These are phyloP conservation scores for Polyporus tsugae DNA, from an alignment of 1,284 basidiomycete genomes.

Conservation along the genomic window DNA sequence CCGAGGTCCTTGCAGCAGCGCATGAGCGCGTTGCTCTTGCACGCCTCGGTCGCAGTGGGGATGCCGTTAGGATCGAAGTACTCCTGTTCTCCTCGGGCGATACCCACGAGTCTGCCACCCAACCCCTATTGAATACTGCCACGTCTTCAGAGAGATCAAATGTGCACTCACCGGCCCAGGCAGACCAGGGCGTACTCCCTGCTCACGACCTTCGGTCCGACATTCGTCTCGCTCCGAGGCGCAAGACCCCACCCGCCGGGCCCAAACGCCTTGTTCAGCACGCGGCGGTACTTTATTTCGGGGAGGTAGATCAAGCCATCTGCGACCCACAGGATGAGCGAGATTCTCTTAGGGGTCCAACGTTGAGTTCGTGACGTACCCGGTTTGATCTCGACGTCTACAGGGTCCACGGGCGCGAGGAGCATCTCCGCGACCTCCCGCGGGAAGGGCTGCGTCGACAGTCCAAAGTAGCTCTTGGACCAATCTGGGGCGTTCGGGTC, in stretches of 20 bases:
- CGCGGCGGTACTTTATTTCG: constrained; percentile 97
- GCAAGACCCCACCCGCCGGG: constrained; percentile 98
- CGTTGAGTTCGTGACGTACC: constrained; percentile 55
- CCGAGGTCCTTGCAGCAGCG: constrained; percentile 98
- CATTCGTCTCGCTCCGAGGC: constrained; percentile 91
- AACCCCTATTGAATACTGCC: not conserved
- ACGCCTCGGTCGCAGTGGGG: constrained; percentile 93
- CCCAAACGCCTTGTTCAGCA: constrained; percentile 94
- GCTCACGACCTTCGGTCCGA: constrained; percentile 89
- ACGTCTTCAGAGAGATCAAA: not conserved
- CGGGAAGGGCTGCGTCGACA: constrained; percentile 83
- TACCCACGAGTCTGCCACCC: constrained; percentile 79
- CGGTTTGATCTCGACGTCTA: constrained; percentile 94
- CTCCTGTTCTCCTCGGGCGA: constrained; percentile 96
- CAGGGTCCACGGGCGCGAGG: constrained; percentile 76
- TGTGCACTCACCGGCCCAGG: constrained; percentile 73
- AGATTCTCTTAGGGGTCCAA: not conserved
- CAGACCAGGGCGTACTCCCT: constrained; percentile 96
- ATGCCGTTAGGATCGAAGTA: constrained; percentile 95
- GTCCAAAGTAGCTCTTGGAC: constrained; percentile 88
- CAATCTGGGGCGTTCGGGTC: constrained; percentile 64
- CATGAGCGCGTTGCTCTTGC: constrained; percentile 98
- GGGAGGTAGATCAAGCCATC: constrained; percentile 96
- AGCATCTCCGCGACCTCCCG: constrained; percentile 80
- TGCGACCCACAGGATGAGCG: constrained; percentile 40